Conservation (phyloP, 257 asterid species). For the Solanum corneliomulleri region DNA sequence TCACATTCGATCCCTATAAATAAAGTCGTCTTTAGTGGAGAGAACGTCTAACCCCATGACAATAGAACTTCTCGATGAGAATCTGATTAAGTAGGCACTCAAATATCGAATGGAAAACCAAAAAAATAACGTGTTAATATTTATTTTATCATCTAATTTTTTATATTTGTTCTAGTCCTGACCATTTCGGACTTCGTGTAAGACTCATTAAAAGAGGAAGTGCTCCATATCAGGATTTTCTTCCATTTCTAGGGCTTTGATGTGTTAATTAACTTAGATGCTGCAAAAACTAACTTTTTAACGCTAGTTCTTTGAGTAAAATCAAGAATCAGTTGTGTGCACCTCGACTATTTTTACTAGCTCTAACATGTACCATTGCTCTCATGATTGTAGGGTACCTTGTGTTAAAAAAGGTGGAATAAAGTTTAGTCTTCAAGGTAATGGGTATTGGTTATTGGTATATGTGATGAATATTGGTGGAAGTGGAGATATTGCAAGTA, state of each 20-base stretch:
- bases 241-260: neutral
- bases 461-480: constrained; percentile 76
- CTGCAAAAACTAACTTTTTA: neutral
- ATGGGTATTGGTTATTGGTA: constrained; percentile 76
- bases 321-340: neutral
- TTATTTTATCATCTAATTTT: neutral
- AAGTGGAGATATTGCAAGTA: constrained; percentile 46
- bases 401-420: constrained; percentile 46
- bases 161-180: neutral
- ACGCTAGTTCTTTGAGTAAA: neutral
- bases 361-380: neutral
- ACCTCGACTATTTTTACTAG: neutral
- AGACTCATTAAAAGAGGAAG: neutral
- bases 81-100: neutral
- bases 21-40: neutral
- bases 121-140: neutral
- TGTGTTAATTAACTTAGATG: neutral
- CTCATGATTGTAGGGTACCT: constrained; percentile 31
- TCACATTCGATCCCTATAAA: neutral
- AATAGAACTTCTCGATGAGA: neutral
- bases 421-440: constrained; percentile 57
- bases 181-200: neutral
- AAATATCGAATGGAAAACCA: neutral
- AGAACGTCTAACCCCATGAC: neutral
- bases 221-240: neutral